phyloP scores from a whole-genome alignment of 1,284 basidiomycete genomes.

The Moesziomyces sp. region DNA sequence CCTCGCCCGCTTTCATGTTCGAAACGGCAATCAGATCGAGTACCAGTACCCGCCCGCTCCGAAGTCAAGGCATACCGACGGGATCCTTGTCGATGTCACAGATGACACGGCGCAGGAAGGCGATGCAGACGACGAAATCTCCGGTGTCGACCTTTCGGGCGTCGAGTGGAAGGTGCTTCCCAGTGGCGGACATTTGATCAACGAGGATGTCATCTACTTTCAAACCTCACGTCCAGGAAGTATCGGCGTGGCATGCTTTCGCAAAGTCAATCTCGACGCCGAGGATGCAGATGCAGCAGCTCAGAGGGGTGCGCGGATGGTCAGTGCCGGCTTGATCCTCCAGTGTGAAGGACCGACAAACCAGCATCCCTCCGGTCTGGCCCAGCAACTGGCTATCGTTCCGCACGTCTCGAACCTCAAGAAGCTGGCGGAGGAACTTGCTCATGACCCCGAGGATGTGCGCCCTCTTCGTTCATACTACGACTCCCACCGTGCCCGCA shows the following conservation, averaged over 20 bases:
- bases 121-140: not conserved
- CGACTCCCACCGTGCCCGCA: conserved; percentile 16
- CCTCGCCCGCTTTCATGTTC: conserved; percentile 51
- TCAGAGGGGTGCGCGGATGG: conserved; percentile 55
- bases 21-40: conserved; percentile 54
- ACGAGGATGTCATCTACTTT: conserved; percentile 54
- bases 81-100: conserved; percentile 21
- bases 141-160: conserved; percentile 24
- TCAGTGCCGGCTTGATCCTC: conserved; percentile 46
- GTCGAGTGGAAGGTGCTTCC: conserved; percentile 62
- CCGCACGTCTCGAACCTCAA: conserved; percentile 45
- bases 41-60: conserved; percentile 39
- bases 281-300: conserved; percentile 9
- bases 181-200: conserved; percentile 51
- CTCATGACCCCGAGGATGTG: conserved; percentile 18
- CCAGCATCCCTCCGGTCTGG: conserved; percentile 18
- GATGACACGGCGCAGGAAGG: conserved; percentile 1
- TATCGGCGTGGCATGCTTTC: conserved; percentile 50
- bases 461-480: conserved; percentile 26
- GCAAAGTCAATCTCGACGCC: conserved; percentile 43
- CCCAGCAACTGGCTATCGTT: conserved; percentile 45
- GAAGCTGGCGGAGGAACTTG: conserved; percentile 35
- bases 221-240: conserved; percentile 14
- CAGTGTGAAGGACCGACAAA: conserved; percentile 20
- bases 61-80: not conserved